A percentile compares a stretch with the other conserved stretches of the same genome.
These are phyloP conservation scores for Termitomyces sp. DNA, from an alignment of 768 basidiomycete genomes.

Conservation along the genomic window DNA sequence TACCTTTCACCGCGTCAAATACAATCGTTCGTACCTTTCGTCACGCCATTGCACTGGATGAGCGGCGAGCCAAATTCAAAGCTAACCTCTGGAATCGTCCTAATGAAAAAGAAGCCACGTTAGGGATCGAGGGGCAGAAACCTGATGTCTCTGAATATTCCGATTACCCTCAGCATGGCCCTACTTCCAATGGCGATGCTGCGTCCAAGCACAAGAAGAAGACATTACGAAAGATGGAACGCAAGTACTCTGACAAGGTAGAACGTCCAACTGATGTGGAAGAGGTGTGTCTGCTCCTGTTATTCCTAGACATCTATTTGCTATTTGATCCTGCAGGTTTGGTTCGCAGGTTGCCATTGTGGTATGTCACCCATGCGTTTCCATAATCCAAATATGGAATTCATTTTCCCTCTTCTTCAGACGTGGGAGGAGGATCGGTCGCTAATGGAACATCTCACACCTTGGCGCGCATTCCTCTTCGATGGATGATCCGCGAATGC, in stretches of 20 bases:
- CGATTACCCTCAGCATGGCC: background rate
- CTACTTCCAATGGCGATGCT: background rate
- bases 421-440: conserved; percentile 50
- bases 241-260: conserved; percentile 2
- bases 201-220: conserved; percentile 3
- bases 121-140: conserved; percentile 11
- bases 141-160: background rate
- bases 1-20: conserved; percentile 49
- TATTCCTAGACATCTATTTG: background rate
- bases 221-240: conserved; percentile 9
- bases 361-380: conserved; percentile 16
- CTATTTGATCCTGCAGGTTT: conserved; percentile 22
- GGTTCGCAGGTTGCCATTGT: conserved; percentile 41
- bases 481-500: conserved; percentile 70
- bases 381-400: background rate
- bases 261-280: conserved; percentile 29
- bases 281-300: conserved; percentile 20
- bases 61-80: conserved; percentile 46
- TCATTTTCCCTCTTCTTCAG: conserved; percentile 17
- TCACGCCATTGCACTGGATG: conserved; percentile 51
- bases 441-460: conserved; percentile 31
- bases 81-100: conserved; percentile 34
- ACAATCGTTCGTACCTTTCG: conserved; percentile 42
- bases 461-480: conserved; percentile 47
- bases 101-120: conserved; percentile 5